phyloP scores from a whole-genome alignment of 1,284 basidiomycete species.

The Macrocystidia cucumis region DNA sequence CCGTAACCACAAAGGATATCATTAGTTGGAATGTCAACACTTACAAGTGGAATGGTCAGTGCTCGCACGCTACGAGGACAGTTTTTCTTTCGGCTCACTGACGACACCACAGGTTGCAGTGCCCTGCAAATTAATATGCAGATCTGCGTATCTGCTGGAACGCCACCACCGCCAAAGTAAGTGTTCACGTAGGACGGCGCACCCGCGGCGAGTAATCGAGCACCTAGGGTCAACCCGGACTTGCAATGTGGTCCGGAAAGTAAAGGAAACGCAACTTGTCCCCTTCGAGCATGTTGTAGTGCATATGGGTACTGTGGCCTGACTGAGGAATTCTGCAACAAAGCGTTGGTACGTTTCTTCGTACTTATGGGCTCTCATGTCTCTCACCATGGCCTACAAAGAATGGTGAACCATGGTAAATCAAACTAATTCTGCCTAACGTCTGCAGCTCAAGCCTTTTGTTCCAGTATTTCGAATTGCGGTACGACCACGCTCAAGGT shows the following conservation, averaged over 20 bases:
- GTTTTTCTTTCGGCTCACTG: neutral
- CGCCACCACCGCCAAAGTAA: slow-evolving; percentile 11
- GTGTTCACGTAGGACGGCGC: slow-evolving; percentile 1
- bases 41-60: slow-evolving; percentile 10
- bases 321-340: too few relatives aligned
- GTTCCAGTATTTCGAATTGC: slow-evolving; percentile 17
- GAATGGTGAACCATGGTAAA: slow-evolving; percentile 4
- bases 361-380: too few relatives aligned
- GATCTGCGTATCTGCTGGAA: slow-evolving; percentile 12
- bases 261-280: slow-evolving; percentile 10
- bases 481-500: slow-evolving; percentile 6
- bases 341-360: too few relatives aligned
- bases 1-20: slow-evolving; percentile 7
- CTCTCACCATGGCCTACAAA: too few relatives aligned
- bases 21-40: slow-evolving; percentile 10
- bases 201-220: neutral
- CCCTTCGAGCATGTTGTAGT: slow-evolving; percentile 13
- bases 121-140: slow-evolving; percentile 8
- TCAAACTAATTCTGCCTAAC: slow-evolving; percentile 1
- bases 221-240: slow-evolving; percentile 6
- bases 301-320: slow-evolving; percentile 12
- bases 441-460: neutral
- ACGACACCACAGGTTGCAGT: slow-evolving; percentile 5
- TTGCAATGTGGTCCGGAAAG: slow-evolving; percentile 12
- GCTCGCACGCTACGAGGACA: neutral